A percentile compares a stretch with the other conserved stretches of the same genome.
These are phyloP conservation scores for Colletotrichum sublineola DNA, from an alignment of 2,329 filamentous ascomycete genomes.

Conservation along the genomic window DNA sequence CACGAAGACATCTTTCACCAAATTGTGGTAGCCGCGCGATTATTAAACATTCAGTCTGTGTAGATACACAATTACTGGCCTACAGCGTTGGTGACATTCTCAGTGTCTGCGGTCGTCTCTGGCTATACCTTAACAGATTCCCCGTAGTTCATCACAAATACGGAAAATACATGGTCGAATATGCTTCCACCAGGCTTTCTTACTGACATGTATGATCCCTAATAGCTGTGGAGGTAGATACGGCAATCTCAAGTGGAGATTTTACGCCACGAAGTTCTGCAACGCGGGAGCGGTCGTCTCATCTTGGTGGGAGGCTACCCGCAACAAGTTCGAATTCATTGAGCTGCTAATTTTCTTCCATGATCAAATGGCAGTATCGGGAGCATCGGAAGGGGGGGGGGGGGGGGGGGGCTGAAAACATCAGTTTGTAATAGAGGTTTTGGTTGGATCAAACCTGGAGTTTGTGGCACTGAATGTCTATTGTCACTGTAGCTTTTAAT, in stretches of 20 bases:
- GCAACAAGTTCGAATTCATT: background rate
- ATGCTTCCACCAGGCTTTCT: background rate
- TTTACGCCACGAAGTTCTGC: background rate
- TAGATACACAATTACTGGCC: background rate
- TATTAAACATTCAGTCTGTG: background rate
- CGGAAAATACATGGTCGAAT: background rate
- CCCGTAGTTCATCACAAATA: background rate
- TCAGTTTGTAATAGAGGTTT: no score
- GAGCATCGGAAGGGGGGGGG: background rate
- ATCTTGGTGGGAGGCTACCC: constrained; percentile 7
- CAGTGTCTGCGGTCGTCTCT: background rate
- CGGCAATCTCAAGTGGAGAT: background rate
- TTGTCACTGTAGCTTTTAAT: background rate
- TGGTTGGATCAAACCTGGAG: no score
- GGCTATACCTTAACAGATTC: background rate
- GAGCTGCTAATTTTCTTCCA: background rate
- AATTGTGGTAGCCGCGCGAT: background rate
- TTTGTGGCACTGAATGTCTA: background rate
- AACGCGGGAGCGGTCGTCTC: background rate
- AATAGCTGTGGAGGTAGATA: background rate
- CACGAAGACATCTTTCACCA: background rate
- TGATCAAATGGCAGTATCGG: no score
- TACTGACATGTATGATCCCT: background rate
- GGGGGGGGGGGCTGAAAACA: background rate
- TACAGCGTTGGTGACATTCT: background rate